These are phyloP conservation scores for Kwoniella newhampshirensis DNA, from an alignment of 768 basidiomycete genomes.

Conservation along the genomic window DNA sequence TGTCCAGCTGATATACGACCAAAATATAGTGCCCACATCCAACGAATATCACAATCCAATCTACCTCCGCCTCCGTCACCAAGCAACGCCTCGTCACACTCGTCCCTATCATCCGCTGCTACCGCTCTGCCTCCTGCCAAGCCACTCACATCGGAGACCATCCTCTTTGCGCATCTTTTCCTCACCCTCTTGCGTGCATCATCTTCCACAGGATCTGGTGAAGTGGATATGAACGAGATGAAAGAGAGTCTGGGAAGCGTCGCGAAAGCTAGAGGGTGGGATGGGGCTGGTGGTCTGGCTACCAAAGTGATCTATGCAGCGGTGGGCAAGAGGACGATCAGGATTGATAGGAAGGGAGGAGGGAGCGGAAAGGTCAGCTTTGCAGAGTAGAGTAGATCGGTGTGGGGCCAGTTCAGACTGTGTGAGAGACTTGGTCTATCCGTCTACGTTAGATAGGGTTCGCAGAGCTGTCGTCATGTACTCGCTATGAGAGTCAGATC, in stretches of 20 bases:
- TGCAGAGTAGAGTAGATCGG: slow-evolving; percentile 11
- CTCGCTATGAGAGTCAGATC: too few relatives aligned
- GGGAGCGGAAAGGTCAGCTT: slow-evolving; percentile 27
- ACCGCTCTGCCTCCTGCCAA: slow-evolving; percentile 2
- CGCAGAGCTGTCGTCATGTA: too few relatives aligned
- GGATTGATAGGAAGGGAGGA: slow-evolving; percentile 41
- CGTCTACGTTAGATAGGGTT: too few relatives aligned
- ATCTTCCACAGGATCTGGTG: background rate
- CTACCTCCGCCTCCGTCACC: slow-evolving; percentile 28
- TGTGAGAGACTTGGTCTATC: too few relatives aligned
- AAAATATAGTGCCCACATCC: slow-evolving; percentile 29
- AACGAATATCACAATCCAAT: slow-evolving; percentile 26
- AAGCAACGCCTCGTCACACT: slow-evolving; percentile 28
- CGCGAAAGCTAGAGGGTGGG: slow-evolving; percentile 38
- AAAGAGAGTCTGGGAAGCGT: slow-evolving; percentile 34
- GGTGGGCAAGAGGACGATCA: slow-evolving; percentile 41
- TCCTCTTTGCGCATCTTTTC: slow-evolving; percentile 37
- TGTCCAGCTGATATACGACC: background rate
- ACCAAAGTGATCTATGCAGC: slow-evolving; percentile 45
- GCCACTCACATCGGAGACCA: slow-evolving; percentile 34
- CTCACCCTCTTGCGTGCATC: slow-evolving; percentile 27
- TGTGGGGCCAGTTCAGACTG: too few relatives aligned
- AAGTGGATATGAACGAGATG: slow-evolving; percentile 32
- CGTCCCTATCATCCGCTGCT: slow-evolving; percentile 32
- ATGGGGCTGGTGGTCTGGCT: slow-evolving; percentile 22